These are phyloP conservation scores for Penicillium hesseltinei DNA, from an alignment of 2,329 filamentous ascomycete genomes.

Conservation along the genomic window DNA sequence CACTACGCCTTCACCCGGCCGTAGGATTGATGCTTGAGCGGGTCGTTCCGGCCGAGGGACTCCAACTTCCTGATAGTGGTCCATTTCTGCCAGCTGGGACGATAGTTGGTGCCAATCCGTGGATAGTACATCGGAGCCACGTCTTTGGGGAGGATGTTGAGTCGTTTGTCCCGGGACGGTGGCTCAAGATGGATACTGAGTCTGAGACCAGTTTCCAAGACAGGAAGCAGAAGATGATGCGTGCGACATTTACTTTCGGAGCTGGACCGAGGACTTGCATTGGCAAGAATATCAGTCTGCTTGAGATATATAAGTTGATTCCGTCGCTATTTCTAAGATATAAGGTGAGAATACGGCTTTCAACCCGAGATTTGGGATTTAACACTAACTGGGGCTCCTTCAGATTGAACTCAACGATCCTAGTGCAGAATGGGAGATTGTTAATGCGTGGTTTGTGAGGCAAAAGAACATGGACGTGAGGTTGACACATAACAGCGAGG, in stretches of 20 bases:
- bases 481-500: background rate
- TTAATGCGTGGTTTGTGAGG: constrained; percentile 44
- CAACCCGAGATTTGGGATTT: background rate
- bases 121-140: constrained; percentile 28
- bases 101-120: constrained; percentile 35
- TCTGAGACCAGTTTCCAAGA: constrained; percentile 11
- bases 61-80: constrained; percentile 21
- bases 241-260: constrained; percentile 46
- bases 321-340: constrained; percentile 47
- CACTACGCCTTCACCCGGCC: constrained; percentile 27
- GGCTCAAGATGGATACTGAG: constrained; percentile 20
- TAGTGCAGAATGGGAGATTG: constrained; percentile 19
- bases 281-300: constrained; percentile 54
- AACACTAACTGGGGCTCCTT: background rate
- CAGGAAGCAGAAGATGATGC: constrained; percentile 21
- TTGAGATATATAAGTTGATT: constrained; percentile 61
- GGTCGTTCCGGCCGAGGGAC: constrained; percentile 23
- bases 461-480: background rate
- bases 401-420: constrained; percentile 20
- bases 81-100: constrained; percentile 27
- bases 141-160: constrained; percentile 25
- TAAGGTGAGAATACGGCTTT: constrained; percentile 12
- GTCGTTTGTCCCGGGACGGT: constrained; percentile 24
- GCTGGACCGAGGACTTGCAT: constrained; percentile 56
- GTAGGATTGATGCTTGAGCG: constrained; percentile 27